phyloP scores from a whole-genome alignment of 192 early-diverging fungal genomes.

The Gaertneriomyces sp. region DNA sequence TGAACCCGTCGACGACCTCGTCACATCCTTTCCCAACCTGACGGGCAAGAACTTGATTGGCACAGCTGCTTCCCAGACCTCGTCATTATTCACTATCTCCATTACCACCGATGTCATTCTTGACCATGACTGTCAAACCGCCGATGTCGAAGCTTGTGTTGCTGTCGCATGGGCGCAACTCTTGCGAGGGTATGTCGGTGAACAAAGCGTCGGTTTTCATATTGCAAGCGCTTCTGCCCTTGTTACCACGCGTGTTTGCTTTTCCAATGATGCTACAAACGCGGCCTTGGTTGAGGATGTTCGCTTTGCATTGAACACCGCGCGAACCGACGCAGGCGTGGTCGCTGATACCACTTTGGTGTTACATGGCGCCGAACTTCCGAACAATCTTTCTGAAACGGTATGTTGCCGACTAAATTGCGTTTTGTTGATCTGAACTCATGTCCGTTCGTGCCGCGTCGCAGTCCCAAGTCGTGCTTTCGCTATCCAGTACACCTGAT shows the following conservation, averaged over 20 bases:
- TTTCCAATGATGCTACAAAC: too few relatives aligned
- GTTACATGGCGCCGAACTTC: too few relatives aligned
- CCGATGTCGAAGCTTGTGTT: neutral
- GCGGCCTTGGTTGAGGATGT: too few relatives aligned
- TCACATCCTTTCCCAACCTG: constrained; percentile 15
- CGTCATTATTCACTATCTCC: neutral
- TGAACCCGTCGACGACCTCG: neutral
- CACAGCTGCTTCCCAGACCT: neutral
- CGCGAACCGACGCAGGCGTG: too few relatives aligned
- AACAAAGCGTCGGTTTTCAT: constrained; percentile 5
- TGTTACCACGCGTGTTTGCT: too few relatives aligned
- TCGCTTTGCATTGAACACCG: too few relatives aligned
- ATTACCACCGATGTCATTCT: neutral
- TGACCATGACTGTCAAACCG: neutral
- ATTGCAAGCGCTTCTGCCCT: neutral
- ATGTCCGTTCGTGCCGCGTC: too few relatives aligned
- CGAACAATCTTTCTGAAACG: too few relatives aligned
- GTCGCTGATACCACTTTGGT: too few relatives aligned
- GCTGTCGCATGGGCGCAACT: constrained; percentile 2
- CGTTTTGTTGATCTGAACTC: too few relatives aligned
- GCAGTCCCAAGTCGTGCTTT: too few relatives aligned
- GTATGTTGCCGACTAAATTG: too few relatives aligned
- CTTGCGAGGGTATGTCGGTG: constrained; percentile 1
- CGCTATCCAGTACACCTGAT: neutral
- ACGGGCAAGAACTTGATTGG: neutral